phyloP scores from a whole-genome alignment of 169 alveolate species.

The Perkinsus marinus region DNA sequence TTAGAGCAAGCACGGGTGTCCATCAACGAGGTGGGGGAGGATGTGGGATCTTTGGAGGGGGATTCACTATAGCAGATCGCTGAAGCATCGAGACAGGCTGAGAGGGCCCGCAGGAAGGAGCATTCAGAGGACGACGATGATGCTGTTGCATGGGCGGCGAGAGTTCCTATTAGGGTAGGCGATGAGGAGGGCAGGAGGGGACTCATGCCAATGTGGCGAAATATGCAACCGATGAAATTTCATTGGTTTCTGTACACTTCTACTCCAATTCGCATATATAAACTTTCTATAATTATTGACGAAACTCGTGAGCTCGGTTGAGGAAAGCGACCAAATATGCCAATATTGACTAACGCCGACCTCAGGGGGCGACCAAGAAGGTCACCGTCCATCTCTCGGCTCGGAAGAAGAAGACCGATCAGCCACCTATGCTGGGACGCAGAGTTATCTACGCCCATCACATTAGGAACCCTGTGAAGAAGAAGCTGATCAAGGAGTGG shows the following conservation, averaged over 20 bases:
- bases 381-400: background rate
- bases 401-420: background rate
- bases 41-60: background rate
- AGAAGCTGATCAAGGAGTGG: constrained; percentile 24
- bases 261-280: too few relatives aligned
- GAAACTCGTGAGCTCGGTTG: too few relatives aligned
- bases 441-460: constrained; percentile 18
- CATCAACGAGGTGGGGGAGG: background rate
- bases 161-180: background rate
- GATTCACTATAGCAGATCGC: background rate
- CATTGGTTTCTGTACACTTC: too few relatives aligned
- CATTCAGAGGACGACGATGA: background rate
- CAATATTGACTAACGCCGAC: background rate
- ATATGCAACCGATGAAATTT: too few relatives aligned
- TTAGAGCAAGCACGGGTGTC: background rate
- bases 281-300: too few relatives aligned
- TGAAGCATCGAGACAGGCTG: background rate
- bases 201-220: too few relatives aligned
- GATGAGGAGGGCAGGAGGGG: background rate
- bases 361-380: background rate
- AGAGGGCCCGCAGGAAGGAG: background rate
- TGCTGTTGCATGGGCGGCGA: background rate
- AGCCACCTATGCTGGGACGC: background rate
- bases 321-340: too few relatives aligned
- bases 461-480: constrained; percentile 16